Evolutionary conservation across 345 rosid genomes (phyloP).

Genomic region (Durio zibethinus): DNA sequence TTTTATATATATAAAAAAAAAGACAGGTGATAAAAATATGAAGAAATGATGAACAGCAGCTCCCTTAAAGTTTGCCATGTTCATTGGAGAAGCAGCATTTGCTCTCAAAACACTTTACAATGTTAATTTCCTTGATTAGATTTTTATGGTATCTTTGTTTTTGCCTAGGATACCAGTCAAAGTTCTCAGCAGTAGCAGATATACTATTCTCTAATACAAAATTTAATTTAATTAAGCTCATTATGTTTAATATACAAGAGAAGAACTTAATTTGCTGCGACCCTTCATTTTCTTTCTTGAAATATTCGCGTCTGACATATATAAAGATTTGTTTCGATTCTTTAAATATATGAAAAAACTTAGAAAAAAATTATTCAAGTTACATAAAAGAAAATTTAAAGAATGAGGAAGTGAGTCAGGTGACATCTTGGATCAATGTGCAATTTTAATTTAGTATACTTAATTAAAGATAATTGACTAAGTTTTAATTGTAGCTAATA

Average conservation of each 20-base stretch:
- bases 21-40: too few species aligned
- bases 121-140: background rate
- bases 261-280: background rate
- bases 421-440: background rate
- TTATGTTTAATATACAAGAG: background rate
- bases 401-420: background rate
- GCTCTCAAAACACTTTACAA: background rate
- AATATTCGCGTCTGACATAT: background rate
- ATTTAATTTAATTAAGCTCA: background rate
- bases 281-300: background rate
- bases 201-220: background rate
- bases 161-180: slow-evolving; percentile 1
- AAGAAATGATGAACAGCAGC: background rate
- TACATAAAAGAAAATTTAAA: background rate
- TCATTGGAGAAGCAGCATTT: background rate
- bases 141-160: background rate
- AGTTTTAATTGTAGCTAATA: background rate
- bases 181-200: background rate
- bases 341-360: too few species aligned
- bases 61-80: slow-evolving; percentile 8
- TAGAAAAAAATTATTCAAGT: too few species aligned
- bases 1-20: too few species aligned
- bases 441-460: background rate
- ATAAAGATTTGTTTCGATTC: too few species aligned
- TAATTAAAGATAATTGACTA: background rate